Evolutionary conservation across 176 grass and related monocot species (phyloP).

Genomic region (Cenchrus purpureus): DNA sequence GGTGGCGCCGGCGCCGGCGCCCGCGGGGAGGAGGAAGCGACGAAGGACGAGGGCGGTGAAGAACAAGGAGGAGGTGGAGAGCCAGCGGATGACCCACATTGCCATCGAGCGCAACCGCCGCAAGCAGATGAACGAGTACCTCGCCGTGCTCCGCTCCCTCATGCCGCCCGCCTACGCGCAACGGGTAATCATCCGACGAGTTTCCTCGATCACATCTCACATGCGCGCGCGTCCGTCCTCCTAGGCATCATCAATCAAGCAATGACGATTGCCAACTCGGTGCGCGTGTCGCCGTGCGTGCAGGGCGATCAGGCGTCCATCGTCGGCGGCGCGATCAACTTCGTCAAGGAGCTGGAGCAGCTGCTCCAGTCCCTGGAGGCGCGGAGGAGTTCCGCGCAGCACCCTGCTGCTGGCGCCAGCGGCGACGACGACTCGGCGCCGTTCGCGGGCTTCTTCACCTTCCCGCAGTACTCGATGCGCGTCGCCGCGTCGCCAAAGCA

Average conservation of each 20-base stretch:
- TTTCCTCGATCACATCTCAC: not conserved
- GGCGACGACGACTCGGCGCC: conserved; percentile 18
- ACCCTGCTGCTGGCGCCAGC: not conserved
- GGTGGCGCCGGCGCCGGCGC: not conserved
- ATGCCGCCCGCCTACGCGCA: conserved; percentile 81
- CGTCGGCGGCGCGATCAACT: conserved; percentile 88
- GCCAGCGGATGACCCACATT: conserved; percentile 98
- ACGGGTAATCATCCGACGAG: conserved; percentile 42
- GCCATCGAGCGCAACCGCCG: conserved; percentile 98
- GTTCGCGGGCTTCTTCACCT: conserved; percentile 71
- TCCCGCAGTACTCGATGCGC: conserved; percentile 72
- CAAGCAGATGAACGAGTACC: conserved; percentile 95
- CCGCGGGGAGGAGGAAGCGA: conserved; percentile 62
- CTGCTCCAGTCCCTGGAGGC: conserved; percentile 72
- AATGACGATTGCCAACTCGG: not conserved
- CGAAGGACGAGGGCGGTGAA: conserved; percentile 64
- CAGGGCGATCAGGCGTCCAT: conserved; percentile 97
- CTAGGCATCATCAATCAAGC: not conserved
- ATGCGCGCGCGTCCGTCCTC: not conserved
- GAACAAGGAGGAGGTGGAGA: conserved; percentile 94
- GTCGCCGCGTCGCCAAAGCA: not conserved
- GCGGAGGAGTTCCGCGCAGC: conserved; percentile 32
- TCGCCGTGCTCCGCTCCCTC: conserved; percentile 76
- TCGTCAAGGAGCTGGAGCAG: conserved; percentile 96
- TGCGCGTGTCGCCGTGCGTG: not conserved